Base-by-base conservation (phyloP, 2,329 filamentous ascomycete species). In the Lachnellula cervina region DNA sequence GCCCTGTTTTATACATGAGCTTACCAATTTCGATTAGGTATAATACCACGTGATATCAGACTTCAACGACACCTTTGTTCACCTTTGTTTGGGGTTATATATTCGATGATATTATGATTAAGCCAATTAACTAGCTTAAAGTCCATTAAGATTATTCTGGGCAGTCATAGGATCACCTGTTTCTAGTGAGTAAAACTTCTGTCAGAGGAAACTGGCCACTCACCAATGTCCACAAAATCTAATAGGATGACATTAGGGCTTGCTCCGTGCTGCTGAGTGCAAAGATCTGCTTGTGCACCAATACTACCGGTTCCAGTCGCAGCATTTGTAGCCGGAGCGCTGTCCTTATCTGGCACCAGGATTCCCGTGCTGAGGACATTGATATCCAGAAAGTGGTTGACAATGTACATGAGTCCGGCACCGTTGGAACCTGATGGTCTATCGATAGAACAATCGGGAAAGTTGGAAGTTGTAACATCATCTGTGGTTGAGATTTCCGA, bases 391-490 rank as follows among this genome's bases (percentile, higher is more conserved):
- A 86, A 86, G 70, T 87, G 83, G 70, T 87, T 87, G 71, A 84
- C 80, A 25, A 84, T 67, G 32, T 82, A 76, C 67, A 84, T 77
- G 47, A 77, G 72, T 49, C 77, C 77, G 72, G 73, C 5, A 69
- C 68, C 34, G 74, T 66, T 2, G 74, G 80, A 64, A 19, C 61
- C 63, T 6, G 57, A 64, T 0, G 89, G 89, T 7, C 88, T 79
- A 66, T 88, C 78, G 3, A 89, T 76, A 11, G 74, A 73, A 72
- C 89, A 93, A 79, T 80, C 65, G 83, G 83, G 65, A 88, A 85
- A 16, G 73, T 74, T 0, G 78, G 71, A 49, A 1, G 76, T 80
- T 1, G 78, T 82, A 5, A 63, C 61, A 60, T 88, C 83, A 71
- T 80, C 28, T 32, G 28, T 32, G 9, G 2, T 32, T 32, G 28